Evolutionary conservation across 2,329 filamentous ascomycete genomes (phyloP).

Genomic region (Fonsecaea monophora): DNA sequence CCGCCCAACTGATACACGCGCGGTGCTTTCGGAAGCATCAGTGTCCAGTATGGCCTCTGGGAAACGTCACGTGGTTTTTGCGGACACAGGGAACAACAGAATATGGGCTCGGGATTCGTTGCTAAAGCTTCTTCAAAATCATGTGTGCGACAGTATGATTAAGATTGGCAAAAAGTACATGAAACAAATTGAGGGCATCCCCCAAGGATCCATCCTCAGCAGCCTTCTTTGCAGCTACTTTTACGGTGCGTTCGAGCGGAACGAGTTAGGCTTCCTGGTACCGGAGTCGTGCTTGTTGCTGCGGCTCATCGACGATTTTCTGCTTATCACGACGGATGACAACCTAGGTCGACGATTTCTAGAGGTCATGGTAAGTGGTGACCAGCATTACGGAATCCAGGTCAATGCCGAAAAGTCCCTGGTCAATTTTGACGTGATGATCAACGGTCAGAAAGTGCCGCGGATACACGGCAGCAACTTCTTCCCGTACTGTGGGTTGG

Average conservation of each 20-base stretch:
- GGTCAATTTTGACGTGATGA: slow-evolving; percentile 75
- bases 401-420: slow-evolving; percentile 81
- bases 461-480: slow-evolving; percentile 52
- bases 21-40: slow-evolving; percentile 23
- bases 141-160: slow-evolving; percentile 84
- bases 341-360: slow-evolving; percentile 75
- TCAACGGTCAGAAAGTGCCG: slow-evolving; percentile 62
- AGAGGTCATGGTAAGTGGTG: slow-evolving; percentile 76
- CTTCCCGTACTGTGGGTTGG: slow-evolving; percentile 91
- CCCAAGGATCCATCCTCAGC: slow-evolving; percentile 89
- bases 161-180: slow-evolving; percentile 89
- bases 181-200: slow-evolving; percentile 85
- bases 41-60: slow-evolving; percentile 45
- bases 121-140: slow-evolving; percentile 74
- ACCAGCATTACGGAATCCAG: slow-evolving; percentile 78
- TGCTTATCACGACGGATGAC: slow-evolving; percentile 78
- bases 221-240: slow-evolving; percentile 92
- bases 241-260: slow-evolving; percentile 82
- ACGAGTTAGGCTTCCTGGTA: slow-evolving; percentile 71
- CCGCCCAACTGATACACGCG: slow-evolving; percentile 25
- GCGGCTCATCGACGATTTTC: slow-evolving; percentile 88
- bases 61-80: slow-evolving; percentile 72
- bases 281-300: slow-evolving; percentile 68
- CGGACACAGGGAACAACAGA: slow-evolving; percentile 70
- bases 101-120: slow-evolving; percentile 65